Conservation (phyloP, 371 early-diverging fungal species). For the Apophysomyces ossiformis region DNA sequence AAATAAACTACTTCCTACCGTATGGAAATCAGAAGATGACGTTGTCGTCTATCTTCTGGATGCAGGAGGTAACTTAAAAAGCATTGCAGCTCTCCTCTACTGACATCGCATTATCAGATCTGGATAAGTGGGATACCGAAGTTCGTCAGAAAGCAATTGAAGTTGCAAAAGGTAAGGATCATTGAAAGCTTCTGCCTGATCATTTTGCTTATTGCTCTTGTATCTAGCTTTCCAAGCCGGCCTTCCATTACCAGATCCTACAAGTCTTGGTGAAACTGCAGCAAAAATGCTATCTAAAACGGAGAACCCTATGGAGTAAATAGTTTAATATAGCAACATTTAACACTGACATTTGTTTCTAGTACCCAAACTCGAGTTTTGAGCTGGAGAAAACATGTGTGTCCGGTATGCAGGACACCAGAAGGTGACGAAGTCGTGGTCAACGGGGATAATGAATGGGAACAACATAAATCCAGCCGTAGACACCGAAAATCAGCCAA, state of each 20-base stretch:
- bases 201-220: constrained; percentile 7
- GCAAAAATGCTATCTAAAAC: constrained; percentile 36
- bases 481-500: constrained; percentile 60
- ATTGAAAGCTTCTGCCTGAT: not conserved
- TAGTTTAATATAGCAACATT: not conserved
- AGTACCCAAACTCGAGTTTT: constrained; percentile 55
- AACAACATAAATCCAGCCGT: constrained; percentile 66
- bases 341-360: constrained; percentile 15
- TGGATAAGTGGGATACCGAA: constrained; percentile 59
- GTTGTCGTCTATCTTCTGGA: constrained; percentile 75
- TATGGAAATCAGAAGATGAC: constrained; percentile 29
- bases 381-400: constrained; percentile 67
- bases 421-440: constrained; percentile 55
- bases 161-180: constrained; percentile 51
- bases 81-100: not conserved
- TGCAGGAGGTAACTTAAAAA: constrained; percentile 65
- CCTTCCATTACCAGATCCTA: constrained; percentile 46
- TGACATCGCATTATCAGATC: constrained; percentile 27
- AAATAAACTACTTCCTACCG: constrained; percentile 77
- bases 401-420: constrained; percentile 59
- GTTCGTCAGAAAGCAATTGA: constrained; percentile 58
- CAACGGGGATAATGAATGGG: constrained; percentile 74
- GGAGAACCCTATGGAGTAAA: constrained; percentile 35
- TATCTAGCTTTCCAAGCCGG: constrained; percentile 30
- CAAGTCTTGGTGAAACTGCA: constrained; percentile 38